A percentile compares a stretch with the other conserved stretches of the same genome.
phyloP scores from a whole-genome alignment of 768 basidiomycete species.

The Hericium erinaceus region DNA sequence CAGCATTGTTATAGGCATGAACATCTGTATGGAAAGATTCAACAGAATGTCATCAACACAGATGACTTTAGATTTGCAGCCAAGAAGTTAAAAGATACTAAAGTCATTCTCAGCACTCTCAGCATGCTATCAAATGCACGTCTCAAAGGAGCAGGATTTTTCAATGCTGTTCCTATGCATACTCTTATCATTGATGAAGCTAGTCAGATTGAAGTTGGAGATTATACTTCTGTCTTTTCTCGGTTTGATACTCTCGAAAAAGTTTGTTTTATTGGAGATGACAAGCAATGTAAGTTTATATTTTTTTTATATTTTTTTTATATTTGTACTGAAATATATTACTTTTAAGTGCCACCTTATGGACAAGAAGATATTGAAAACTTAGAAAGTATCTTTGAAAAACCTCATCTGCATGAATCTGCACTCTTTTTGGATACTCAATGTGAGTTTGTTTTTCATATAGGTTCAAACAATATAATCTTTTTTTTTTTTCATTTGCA shows the following conservation, averaged over 20 bases:
- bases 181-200: constrained; percentile 29
- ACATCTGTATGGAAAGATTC: constrained; percentile 51
- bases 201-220: constrained; percentile 20
- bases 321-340: neutral
- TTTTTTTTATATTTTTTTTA: neutral
- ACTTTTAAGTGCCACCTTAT: constrained; percentile 61
- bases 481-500: constrained; percentile 10
- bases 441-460: constrained; percentile 36
- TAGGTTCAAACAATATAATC: neutral
- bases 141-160: constrained; percentile 14
- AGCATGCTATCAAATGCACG: constrained; percentile 54
- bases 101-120: constrained; percentile 68
- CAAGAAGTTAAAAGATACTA: constrained; percentile 20
- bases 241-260: constrained; percentile 22
- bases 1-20: constrained; percentile 53
- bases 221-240: constrained; percentile 23
- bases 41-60: constrained; percentile 43
- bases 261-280: constrained; percentile 33
- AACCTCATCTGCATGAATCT: constrained; percentile 42
- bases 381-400: constrained; percentile 71
- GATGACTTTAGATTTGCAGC: constrained; percentile 19
- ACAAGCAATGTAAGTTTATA: constrained; percentile 28
- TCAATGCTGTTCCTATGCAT: constrained; percentile 19
- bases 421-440: constrained; percentile 61
- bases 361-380: constrained; percentile 59